Evolutionary conservation across 2,329 filamentous ascomycete species (phyloP).

Genomic region (Cytospora schulzeri): DNA sequence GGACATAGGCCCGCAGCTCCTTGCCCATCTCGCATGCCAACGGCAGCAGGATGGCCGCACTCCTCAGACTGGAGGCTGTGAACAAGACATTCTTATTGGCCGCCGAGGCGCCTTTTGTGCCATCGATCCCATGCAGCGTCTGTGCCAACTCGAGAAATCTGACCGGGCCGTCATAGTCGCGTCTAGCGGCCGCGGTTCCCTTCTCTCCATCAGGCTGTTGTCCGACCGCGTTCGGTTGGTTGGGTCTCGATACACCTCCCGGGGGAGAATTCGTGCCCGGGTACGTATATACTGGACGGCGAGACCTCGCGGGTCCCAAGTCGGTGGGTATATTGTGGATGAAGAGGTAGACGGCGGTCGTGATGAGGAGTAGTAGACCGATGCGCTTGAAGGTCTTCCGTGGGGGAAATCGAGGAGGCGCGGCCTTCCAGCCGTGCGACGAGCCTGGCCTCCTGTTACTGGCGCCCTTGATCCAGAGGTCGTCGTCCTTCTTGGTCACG

Average conservation of each 20-base stretch:
- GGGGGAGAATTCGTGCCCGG: slow-evolving; percentile 22
- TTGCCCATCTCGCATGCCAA: slow-evolving; percentile 84
- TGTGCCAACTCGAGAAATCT: slow-evolving; percentile 66
- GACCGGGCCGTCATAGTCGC: slow-evolving; percentile 69
- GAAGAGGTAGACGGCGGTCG: slow-evolving; percentile 63
- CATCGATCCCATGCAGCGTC: slow-evolving; percentile 62
- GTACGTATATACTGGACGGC: slow-evolving; percentile 41
- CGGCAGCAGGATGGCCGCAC: slow-evolving; percentile 72
- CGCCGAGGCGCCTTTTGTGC: slow-evolving; percentile 52
- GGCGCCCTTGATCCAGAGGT: slow-evolving; percentile 42
- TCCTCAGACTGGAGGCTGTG: slow-evolving; percentile 72
- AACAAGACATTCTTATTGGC: slow-evolving; percentile 77
- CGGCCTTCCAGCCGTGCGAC: slow-evolving; percentile 40
- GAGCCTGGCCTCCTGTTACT: slow-evolving; percentile 35
- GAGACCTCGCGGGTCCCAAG: slow-evolving; percentile 42
- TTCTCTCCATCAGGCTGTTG: slow-evolving; percentile 21
- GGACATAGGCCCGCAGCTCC: slow-evolving; percentile 71
- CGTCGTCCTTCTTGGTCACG: slow-evolving; percentile 63
- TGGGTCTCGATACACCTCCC: slow-evolving; percentile 17
- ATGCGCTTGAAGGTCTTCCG: slow-evolving; percentile 59
- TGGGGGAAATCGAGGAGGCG: slow-evolving; percentile 46
- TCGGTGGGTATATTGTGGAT: slow-evolving; percentile 62
- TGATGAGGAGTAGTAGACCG: slow-evolving; percentile 47
- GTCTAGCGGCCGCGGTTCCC: slow-evolving; percentile 33
- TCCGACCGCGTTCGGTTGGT: slow-evolving; percentile 17